A percentile compares a stretch with the other conserved stretches of the same genome.
These are phyloP conservation scores for Lactarius hengduanensis DNA, from an alignment of 768 basidiomycete species.

Conservation along the genomic window DNA sequence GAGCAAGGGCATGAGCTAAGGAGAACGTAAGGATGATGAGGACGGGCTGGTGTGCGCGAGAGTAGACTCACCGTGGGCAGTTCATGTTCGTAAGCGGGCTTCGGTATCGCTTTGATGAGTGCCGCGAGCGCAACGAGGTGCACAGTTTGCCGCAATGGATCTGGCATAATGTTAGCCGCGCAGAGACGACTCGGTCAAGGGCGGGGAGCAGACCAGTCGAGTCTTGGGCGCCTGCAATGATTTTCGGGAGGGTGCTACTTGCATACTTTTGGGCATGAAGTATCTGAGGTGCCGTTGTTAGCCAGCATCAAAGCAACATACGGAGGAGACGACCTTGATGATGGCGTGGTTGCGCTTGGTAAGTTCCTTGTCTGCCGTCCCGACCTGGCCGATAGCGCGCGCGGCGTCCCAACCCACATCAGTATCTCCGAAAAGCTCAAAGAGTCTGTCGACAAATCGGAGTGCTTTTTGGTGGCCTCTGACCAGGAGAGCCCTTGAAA, in stretches of 20 bases:
- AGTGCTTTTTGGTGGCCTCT: constrained; percentile 62
- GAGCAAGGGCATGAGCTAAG: constrained; percentile 86
- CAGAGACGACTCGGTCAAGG: neutral
- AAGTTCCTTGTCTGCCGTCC: constrained; percentile 58
- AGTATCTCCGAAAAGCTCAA: constrained; percentile 68
- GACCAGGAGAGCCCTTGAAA: constrained; percentile 76
- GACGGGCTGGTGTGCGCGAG: neutral
- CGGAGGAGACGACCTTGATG: constrained; percentile 53
- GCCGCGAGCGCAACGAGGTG: constrained; percentile 83
- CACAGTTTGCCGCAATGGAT: constrained; percentile 54
- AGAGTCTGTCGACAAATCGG: constrained; percentile 58
- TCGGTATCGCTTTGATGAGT: constrained; percentile 77
- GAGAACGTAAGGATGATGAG: neutral
- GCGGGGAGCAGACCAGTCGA: constrained; percentile 45
- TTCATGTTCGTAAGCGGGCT: constrained; percentile 66
- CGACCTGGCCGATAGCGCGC: constrained; percentile 66
- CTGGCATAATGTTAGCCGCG: constrained; percentile 36
- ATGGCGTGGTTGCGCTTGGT: constrained; percentile 78
- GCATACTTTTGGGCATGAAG: constrained; percentile 77
- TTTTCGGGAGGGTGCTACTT: constrained; percentile 63
- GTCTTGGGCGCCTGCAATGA: constrained; percentile 66
- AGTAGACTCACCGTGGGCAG: constrained; percentile 52
- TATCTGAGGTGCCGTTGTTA: constrained; percentile 44
- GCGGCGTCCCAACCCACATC: constrained; percentile 72
- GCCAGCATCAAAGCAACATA: neutral